Evolutionary conservation across 2,329 filamentous ascomycete genomes (phyloP), one percentile per base, ranked within the genome.

Genomic region (Aspergillus novoparasiticus): DNA sequence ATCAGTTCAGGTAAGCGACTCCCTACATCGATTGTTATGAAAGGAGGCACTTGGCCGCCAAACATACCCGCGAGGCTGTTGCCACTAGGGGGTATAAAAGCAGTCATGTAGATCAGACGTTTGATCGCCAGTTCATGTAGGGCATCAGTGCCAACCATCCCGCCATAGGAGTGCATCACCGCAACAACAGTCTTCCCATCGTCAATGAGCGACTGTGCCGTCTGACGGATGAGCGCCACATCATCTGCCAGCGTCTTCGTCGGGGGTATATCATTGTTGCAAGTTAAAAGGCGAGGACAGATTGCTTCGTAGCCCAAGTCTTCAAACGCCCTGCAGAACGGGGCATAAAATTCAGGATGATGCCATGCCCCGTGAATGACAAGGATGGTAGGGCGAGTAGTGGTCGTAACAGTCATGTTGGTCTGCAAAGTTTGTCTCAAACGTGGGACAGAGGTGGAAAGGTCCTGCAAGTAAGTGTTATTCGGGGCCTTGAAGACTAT

Each of bases 91-190:
- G 51, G 45, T 19, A 54, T 41, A 48, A 61, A 61, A 21, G 59
- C 59, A 11, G 59, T 36, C 51, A 61, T 48, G 53, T 61, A 61
- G 8, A 61, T 34, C 43, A 61, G 23, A 12, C 26, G 50, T n/a
- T 45, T 21, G n/a, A 45, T 26, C n/a, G 51, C 39, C 41, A 61
- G 45, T 6, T 53, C 59, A 6, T 61, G 26, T 8, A 61, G 23
- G 34, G 59, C 59, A 16, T 45, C 51, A 14, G 59, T 56, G 43
- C 59, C 59, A 19, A 61, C 59, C 2, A 61, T 11, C 36, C 59
- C 59, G 5, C 59, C 59, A 43, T 61, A 61, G n/a, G 59, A 61
- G 34, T 61, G 59, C 59, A 54, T 54, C 30, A 61, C 26, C 0
- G 51, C 53, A 3, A 61, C 23, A 21, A 61, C 59, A 9, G 39